A percentile compares a stretch with the other conserved stretches of the same genome.
Conservation (phyloP, 1,284 basidiomycete species). For the Ganoderma meredithae region DNA sequence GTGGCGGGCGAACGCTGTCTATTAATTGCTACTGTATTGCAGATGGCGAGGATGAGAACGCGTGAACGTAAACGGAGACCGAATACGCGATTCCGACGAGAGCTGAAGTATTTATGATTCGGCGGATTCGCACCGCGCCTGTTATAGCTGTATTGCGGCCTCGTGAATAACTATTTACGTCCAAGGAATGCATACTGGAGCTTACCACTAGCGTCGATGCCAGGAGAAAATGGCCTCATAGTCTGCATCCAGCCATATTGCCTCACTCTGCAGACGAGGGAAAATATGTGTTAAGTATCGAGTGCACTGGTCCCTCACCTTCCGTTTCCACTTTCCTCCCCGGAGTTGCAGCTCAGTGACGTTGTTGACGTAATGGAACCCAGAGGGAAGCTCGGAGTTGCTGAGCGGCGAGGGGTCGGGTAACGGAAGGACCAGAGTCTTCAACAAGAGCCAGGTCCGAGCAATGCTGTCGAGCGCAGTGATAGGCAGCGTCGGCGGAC, state of each 20-base stretch:
- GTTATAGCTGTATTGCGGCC: neutral
- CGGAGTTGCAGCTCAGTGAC: neutral
- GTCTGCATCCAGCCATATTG: neutral
- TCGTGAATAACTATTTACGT: neutral
- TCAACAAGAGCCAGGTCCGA: neutral
- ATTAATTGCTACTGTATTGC: too few relatives aligned
- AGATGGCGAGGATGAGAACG: too few relatives aligned
- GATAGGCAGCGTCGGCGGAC: neutral
- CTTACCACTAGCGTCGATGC: neutral
- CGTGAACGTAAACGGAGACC: too few relatives aligned
- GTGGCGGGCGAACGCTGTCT: too few relatives aligned
- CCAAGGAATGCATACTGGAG: neutral
- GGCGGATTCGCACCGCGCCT: neutral
- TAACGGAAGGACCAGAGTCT: neutral
- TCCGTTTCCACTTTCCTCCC: neutral
- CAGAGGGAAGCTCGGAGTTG: neutral
- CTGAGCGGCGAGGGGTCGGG: neutral
- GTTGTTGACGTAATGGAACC: neutral
- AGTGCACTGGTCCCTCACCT: neutral
- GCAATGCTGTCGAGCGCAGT: slow-evolving; percentile 5
- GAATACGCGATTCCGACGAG: neutral
- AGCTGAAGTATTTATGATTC: neutral
- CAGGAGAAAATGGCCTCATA: neutral
- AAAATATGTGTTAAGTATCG: neutral
- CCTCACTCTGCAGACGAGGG: neutral